These are phyloP conservation scores for Anisogramma anomala DNA, from an alignment of 2,329 filamentous ascomycete species.

Conservation along the genomic window DNA sequence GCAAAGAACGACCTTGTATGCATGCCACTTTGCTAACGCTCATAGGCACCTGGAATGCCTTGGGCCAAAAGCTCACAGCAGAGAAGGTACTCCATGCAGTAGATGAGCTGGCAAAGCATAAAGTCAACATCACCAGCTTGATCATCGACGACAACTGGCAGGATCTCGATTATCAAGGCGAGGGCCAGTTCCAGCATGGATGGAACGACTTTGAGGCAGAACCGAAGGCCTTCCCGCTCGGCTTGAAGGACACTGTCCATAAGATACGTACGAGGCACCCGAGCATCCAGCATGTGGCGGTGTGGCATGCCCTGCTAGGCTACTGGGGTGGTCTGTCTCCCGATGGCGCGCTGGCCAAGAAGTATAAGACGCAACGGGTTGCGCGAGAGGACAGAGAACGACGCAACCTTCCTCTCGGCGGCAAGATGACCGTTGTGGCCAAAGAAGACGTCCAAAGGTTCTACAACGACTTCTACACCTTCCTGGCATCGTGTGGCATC, in stretches of 20 bases:
- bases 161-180: conserved; percentile 45
- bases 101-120: conserved; percentile 54
- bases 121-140: conserved; percentile 69
- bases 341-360: conserved; percentile 58
- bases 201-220: conserved; percentile 87
- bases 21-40: not conserved
- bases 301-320: conserved; percentile 82
- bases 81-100: conserved; percentile 68
- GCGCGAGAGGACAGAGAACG: conserved; percentile 36
- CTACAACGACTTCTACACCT: conserved; percentile 86
- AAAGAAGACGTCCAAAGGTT: conserved; percentile 63
- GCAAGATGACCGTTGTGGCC: conserved; percentile 61
- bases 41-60: conserved; percentile 76
- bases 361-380: conserved; percentile 63
- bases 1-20: conserved; percentile 4
- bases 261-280: conserved; percentile 59
- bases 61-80: conserved; percentile 74
- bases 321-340: conserved; percentile 89
- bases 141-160: conserved; percentile 99
- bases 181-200: conserved; percentile 44
- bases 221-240: conserved; percentile 62
- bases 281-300: conserved; percentile 70
- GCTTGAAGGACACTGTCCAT: conserved; percentile 59
- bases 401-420: conserved; percentile 40
- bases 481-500: conserved; percentile 61